Evolutionary conservation across 441 rosid genomes (phyloP), one percentile per base, ranked within the genome.

Genomic region (Arabidopsis lyrata): DNA sequence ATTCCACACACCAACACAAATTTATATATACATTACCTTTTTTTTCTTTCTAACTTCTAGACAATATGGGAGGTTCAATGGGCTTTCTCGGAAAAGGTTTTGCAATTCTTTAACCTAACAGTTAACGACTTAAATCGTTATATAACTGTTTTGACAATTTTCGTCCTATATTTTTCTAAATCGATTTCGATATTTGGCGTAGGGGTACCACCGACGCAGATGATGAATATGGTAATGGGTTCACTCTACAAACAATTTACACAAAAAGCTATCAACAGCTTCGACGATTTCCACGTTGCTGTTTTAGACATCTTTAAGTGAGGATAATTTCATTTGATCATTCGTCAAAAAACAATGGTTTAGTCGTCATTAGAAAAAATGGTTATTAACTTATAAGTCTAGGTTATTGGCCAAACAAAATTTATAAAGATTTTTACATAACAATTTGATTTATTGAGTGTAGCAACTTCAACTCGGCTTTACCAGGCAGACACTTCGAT

Each of bases 401-500:
- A 24, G 27, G 27, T 24, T 24, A 24, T 24, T 24, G 27, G 27
- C 27, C 27, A 24, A 24, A 24, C 2, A 22, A 2, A 2, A 22
- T 2, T 24, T 24, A 24, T 24, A 24, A 24, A 24, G 27, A 24
- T 24, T 0, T 24, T 24, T 24, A 24, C 27, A 24, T 29, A 29
- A 29, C 5, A 4, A 29, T 3, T 29, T 29, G 4, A 29, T 73
- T 5, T 31, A 10, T 27, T 15, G 39, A 65, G 29, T 77, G 42
- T 80, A 95, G 95, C 85, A 70, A 87, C 62, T 81, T 90, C 85
- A 95, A 90, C 81, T 83, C 97, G 22, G 91, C 96, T 61, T 79
- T 95, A 66, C 99, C 97, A 0, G 97, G 97, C 12, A 82, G 86
- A 66, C 97, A 95, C 71, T 92, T 86, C 29, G 96, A 95, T 63